Evolutionary conservation across 2,329 filamentous ascomycete species (phyloP), one percentile per base, ranked within the genome.

Genomic region (Fusarium sublunatum): DNA sequence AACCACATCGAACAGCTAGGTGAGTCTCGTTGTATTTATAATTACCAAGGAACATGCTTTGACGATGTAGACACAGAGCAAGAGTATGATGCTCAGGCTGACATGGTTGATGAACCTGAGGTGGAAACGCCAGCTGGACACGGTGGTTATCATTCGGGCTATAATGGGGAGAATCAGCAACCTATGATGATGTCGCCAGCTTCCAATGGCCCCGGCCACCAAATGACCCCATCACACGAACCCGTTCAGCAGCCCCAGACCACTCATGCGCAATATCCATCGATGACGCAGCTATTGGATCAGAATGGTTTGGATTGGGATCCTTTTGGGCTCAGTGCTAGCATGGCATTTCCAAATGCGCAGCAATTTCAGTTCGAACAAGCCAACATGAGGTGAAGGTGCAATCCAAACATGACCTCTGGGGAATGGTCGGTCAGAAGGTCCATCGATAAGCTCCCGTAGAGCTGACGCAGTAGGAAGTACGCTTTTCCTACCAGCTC

Each of bases 1-100:
- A 95, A 91, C 76, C 94, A 97, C 77, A 93, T 96, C 78, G 91
- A 96, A 78, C 92, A 97, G 83, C 87, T 98, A 77, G 94, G 94
- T 91, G 92, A 91, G 93, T 83, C 81, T 72, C 7, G 22, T 39
- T 39, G 22, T 25, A 25, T 1, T 3, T 3, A 19, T 77, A 72
- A 71, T 73, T 83, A 81, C 83, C 85, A 80, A 12, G 19, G 82
- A 86, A 75, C 87, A 83, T 84, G 42, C 83, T 81, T 84, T 89
- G 81, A 91, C 85, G 83, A 75, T 79, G 77, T 87, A 79, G 81
- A 73, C 84, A 82, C 82, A 97, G 94, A 98, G 82, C 93, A 96
- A 84, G 94, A 98, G 82, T 98, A 97, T 80, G 93, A 97, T 76
- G 90, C 92, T 52, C 91, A 92, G 79, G 87, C 86, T 76, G 92